Evolutionary conservation across 2,329 filamentous ascomycete species (phyloP).

Genomic region (Fonsecaea pedrosoi): DNA sequence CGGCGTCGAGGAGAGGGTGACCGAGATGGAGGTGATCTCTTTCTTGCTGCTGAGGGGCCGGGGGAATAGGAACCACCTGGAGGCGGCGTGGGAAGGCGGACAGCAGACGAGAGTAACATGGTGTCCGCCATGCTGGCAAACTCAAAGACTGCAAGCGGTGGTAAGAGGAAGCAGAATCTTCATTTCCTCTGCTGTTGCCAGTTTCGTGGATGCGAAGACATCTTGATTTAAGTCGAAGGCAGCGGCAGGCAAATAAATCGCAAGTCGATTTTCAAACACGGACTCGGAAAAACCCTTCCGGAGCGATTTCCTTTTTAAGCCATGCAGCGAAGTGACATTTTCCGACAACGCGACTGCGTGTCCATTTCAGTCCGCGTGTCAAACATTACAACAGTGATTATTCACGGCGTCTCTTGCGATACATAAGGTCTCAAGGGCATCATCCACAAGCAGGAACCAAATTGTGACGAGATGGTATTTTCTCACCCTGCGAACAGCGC

Average conservation of each 20-base stretch:
- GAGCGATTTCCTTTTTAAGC: constrained; percentile 6
- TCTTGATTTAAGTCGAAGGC: background rate
- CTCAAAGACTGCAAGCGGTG: background rate
- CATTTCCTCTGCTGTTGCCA: constrained; percentile 1
- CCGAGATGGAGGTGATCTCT: constrained; percentile 63
- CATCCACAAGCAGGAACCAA: background rate
- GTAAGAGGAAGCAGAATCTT: background rate
- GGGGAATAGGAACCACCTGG: constrained; percentile 57
- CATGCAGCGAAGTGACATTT: constrained; percentile 14
- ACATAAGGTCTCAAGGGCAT: background rate
- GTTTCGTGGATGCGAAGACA: constrained; percentile 5
- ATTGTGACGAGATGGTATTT: constrained; percentile 29
- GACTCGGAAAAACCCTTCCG: constrained; percentile 18
- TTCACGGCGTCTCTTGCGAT: background rate
- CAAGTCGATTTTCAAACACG: constrained; percentile 5
- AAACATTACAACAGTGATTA: background rate
- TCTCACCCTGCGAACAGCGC: background rate
- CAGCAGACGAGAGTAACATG: constrained; percentile 60
- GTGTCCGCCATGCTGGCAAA: constrained; percentile 50
- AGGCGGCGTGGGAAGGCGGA: constrained; percentile 65
- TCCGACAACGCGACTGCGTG: constrained; percentile 31
- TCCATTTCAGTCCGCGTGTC: constrained; percentile 23
- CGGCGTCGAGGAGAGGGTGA: constrained; percentile 61
- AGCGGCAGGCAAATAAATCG: constrained; percentile 10
- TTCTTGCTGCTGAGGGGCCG: constrained; percentile 58